Conservation (phyloP, 495 filamentous ascomycete genomes). For the Penicillium bialowiezense region DNA sequence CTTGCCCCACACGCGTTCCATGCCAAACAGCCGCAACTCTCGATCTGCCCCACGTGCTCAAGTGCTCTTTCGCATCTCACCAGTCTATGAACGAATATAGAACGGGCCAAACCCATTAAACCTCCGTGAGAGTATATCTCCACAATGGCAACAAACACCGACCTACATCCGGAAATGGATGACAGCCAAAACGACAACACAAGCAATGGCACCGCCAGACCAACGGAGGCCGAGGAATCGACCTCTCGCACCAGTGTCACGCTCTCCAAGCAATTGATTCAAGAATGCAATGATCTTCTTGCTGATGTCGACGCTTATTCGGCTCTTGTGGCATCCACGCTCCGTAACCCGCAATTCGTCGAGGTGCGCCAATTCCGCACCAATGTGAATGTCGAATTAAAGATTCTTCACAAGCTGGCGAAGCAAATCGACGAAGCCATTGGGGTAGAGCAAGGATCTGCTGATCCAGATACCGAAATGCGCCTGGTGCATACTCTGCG, state of each 20-base stretch:
- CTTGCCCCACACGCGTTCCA: no score
- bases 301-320: conserved; percentile 48
- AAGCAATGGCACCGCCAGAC: not conserved
- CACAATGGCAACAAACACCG: not conserved
- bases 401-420: conserved; percentile 47
- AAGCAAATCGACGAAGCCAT: conserved; percentile 18
- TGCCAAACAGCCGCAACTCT: no score
- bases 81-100: no score
- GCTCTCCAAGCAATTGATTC: conserved; percentile 27
- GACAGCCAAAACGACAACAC: not conserved
- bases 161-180: not conserved
- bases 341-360: conserved; percentile 49
- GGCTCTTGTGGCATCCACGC: conserved; percentile 36
- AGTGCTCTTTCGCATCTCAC: no score
- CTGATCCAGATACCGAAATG: conserved; percentile 18
- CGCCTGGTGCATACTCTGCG: conserved; percentile 45
- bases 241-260: conserved; percentile 8
- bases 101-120: no score
- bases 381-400: conserved; percentile 46
- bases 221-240: conserved; percentile 1
- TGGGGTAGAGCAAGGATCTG: not conserved
- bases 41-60: no score
- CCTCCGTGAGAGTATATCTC: not conserved
- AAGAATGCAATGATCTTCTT: conserved; percentile 43
- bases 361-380: conserved; percentile 51